Percentiles rank a stretch among this genome's conserved stretches.
Conservation (phyloP, 2,329 filamentous ascomycete genomes). For the Clonostachys sp. region DNA sequence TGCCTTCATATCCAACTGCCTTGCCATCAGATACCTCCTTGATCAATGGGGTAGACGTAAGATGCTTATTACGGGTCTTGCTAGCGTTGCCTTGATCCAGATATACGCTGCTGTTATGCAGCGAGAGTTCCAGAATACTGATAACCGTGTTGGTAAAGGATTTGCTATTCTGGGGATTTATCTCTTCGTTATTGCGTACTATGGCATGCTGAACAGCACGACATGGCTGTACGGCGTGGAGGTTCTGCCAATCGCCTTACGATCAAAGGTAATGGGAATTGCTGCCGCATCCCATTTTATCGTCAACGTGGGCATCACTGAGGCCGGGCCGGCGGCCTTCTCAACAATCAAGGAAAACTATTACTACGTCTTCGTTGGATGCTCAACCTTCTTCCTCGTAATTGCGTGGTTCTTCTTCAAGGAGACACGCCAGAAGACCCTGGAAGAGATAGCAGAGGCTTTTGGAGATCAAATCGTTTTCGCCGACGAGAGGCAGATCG, state of each 20-base stretch:
- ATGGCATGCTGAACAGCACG: slow-evolving; percentile 47
- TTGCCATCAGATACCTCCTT: slow-evolving; percentile 46
- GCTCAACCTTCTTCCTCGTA: slow-evolving; percentile 41
- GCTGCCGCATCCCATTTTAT: slow-evolving; percentile 48
- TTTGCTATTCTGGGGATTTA: slow-evolving; percentile 57
- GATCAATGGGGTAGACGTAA: slow-evolving; percentile 57
- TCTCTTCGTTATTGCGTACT: slow-evolving; percentile 51
- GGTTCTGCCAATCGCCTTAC: slow-evolving; percentile 44
- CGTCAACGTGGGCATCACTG: slow-evolving; percentile 49
- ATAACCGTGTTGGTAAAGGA: slow-evolving; percentile 51
- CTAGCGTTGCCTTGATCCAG: slow-evolving; percentile 47
- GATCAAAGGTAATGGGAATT: slow-evolving; percentile 51
- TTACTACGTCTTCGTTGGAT: slow-evolving; percentile 55
- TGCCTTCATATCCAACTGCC: slow-evolving; percentile 41
- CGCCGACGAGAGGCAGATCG: too few species aligned
- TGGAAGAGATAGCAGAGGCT: slow-evolving; percentile 22
- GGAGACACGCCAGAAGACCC: slow-evolving; percentile 21
- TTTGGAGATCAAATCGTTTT: slow-evolving; percentile 36
- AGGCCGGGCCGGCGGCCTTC: slow-evolving; percentile 51
- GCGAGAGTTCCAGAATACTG: slow-evolving; percentile 46
- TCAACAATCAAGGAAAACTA: slow-evolving; percentile 54
- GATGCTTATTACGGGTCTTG: slow-evolving; percentile 50
- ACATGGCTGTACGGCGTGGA: slow-evolving; percentile 53
- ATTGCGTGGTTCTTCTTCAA: slow-evolving; percentile 24
- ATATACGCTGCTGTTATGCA: slow-evolving; percentile 59